Percentiles rank a stretch among this genome's conserved stretches.
These are phyloP conservation scores for Serendipita indica DNA, from an alignment of 768 basidiomycete genomes.

Conservation along the genomic window DNA sequence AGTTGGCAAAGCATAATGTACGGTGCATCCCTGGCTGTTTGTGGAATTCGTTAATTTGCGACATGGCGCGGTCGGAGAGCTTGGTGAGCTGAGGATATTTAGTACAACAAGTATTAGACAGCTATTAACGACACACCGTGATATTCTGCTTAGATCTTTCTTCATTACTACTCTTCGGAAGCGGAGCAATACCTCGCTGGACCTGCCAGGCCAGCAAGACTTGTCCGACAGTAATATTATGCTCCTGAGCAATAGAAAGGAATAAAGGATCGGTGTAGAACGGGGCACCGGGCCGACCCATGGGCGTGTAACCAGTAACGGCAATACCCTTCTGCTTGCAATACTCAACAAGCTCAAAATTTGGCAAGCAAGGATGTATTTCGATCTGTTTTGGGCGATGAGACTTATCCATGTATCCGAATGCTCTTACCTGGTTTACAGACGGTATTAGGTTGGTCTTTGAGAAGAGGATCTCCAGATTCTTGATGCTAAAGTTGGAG, in stretches of 20 bases:
- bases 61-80: slow-evolving; percentile 14
- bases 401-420: slow-evolving; percentile 5
- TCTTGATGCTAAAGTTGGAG: slow-evolving; percentile 43
- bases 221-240: slow-evolving; percentile 29
- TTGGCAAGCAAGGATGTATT: slow-evolving; percentile 55
- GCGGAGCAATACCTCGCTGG: slow-evolving; percentile 16
- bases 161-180: slow-evolving; percentile 16
- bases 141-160: slow-evolving; percentile 13
- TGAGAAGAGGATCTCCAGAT: slow-evolving; percentile 27
- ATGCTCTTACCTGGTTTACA: slow-evolving; percentile 46
- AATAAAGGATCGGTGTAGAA: slow-evolving; percentile 25
- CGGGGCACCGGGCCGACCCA: slow-evolving; percentile 20
- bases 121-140: slow-evolving; percentile 5
- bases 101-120: not conserved
- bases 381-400: slow-evolving; percentile 23
- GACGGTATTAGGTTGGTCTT: slow-evolving; percentile 43
- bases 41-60: slow-evolving; percentile 13
- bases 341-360: slow-evolving; percentile 39
- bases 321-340: slow-evolving; percentile 44
- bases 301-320: slow-evolving; percentile 50
- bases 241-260: slow-evolving; percentile 23
- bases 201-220: slow-evolving; percentile 17
- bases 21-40: slow-evolving; percentile 15
- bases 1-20: slow-evolving; percentile 3
- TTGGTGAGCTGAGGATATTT: slow-evolving; percentile 13